Base-by-base conservation (phyloP, 495 filamentous ascomycete genomes). In the Opeltia flavorubescens region DNA sequence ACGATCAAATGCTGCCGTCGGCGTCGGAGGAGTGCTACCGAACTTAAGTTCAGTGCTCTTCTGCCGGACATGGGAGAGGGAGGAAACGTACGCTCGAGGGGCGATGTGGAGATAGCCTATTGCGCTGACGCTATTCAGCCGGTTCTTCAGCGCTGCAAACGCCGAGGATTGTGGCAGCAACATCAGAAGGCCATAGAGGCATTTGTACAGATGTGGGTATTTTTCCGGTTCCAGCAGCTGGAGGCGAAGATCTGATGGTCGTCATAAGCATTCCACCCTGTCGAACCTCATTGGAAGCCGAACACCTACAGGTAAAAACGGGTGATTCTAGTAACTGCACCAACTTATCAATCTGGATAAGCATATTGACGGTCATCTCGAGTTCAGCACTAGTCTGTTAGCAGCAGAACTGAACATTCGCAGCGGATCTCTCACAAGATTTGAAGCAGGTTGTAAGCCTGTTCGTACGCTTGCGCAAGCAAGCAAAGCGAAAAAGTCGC, bases 291-390 rank as follows among this genome's bases (percentile, higher is more conserved):
- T n/a, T n/a, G n/a, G n/a, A n/a, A n/a, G n/a, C n/a, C n/a, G n/a
- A n/a, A n/a, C n/a, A 53, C 73, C 51, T 60, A 89, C 86, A 96
- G 33, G 93, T 99, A 59, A 96, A 99, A 2, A 99, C 93, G 2
- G 93, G 91, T 0, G 89, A 95, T 60, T 99, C 93, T 5, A 99
- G 75, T 3, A 99, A 77, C 64, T 99, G 93, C 12, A 99, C 93
- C 31, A 99, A 74, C 61, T 99, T 99, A 63, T 99, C 93, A 58
- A 99, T 94, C 61, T 99, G 93, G 43, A 99, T 96, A 46, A 99
- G 77, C 66, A 95, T 91, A 51, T 91, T 94, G 52, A 99, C 89
- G 0, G 91, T 96, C 84, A 96, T 96, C 65, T 99, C 93, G 23
- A 99, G 75, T 51, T 99, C 93, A 43, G 87, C 93, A 63, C 87